phyloP scores from a whole-genome alignment of 257 asterid genomes.

The Ocimum tenuiflorum region DNA sequence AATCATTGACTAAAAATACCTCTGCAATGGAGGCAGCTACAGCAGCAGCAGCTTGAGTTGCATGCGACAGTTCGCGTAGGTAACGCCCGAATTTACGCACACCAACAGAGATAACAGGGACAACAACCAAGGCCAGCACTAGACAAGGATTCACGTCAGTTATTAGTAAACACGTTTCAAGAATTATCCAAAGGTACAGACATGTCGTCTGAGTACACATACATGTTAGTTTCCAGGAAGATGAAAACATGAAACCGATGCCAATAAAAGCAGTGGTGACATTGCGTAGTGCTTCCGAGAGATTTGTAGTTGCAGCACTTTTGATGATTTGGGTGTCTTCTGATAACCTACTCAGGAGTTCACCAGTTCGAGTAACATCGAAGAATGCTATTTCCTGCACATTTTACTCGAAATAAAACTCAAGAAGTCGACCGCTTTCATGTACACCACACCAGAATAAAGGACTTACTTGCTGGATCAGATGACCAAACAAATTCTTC shows the following conservation, averaged over 20 bases:
- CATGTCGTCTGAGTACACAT: not conserved
- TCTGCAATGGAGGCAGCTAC: slow-evolving; percentile 76
- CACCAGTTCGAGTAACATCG: not conserved
- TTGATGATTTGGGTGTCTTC: slow-evolving; percentile 23
- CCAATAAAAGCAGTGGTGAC: slow-evolving; percentile 73
- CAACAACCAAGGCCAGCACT: slow-evolving; percentile 73
- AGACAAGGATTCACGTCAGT: not conserved
- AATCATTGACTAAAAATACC: slow-evolving; percentile 23
- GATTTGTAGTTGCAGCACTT: slow-evolving; percentile 78
- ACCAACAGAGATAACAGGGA: slow-evolving; percentile 53
- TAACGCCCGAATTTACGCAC: slow-evolving; percentile 64
- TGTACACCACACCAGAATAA: not conserved
- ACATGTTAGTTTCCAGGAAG: slow-evolving; percentile 76
- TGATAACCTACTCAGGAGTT: not conserved
- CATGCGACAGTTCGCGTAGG: slow-evolving; percentile 68
- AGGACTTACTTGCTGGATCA: not conserved
- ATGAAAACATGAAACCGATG: slow-evolving; percentile 70
- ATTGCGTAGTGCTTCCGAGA: slow-evolving; percentile 76
- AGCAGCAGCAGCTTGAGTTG: slow-evolving; percentile 86
- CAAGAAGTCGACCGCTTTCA: not conserved
- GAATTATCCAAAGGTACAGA: not conserved
- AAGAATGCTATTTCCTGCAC: not conserved
- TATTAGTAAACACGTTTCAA: not conserved
- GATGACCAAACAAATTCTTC: not conserved
- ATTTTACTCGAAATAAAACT: not conserved